Conservation (phyloP, 2,329 filamentous ascomycete genomes). For the Exophiala lecanii-corni region DNA sequence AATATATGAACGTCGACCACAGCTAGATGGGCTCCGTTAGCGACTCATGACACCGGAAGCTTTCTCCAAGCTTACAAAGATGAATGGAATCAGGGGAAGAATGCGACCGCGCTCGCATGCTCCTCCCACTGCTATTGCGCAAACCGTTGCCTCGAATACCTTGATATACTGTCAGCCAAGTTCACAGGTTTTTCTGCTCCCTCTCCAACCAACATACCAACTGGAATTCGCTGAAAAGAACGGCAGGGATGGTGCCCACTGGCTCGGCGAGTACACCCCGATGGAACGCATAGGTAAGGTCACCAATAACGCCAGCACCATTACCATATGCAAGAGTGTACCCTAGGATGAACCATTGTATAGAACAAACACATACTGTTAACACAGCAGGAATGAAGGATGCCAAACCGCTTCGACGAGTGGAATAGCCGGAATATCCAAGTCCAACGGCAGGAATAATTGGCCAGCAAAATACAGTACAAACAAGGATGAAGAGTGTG, state of each 20-base stretch:
- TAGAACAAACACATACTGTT: constrained; percentile 45
- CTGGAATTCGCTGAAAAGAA: constrained; percentile 50
- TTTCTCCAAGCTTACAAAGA: constrained; percentile 32
- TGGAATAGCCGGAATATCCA: constrained; percentile 48
- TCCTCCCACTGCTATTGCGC: constrained; percentile 48
- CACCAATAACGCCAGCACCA: constrained; percentile 42
- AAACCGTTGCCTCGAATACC: constrained; percentile 46
- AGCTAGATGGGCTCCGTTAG: constrained; percentile 31
- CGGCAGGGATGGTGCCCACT: constrained; percentile 47
- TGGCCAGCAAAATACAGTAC: constrained; percentile 49
- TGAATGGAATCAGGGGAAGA: constrained; percentile 45
- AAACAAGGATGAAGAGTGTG: constrained; percentile 49
- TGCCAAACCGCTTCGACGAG: constrained; percentile 44
- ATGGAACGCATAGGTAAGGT: constrained; percentile 45
- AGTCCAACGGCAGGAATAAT: constrained; percentile 51
- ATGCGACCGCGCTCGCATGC: constrained; percentile 46
- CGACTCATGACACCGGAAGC: background rate
- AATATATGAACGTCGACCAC: constrained; percentile 68
- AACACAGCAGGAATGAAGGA: constrained; percentile 47
- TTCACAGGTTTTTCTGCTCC: too few relatives aligned
- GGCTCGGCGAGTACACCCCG: constrained; percentile 44
- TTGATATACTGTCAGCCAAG: background rate
- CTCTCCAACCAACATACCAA: constrained; percentile 31
- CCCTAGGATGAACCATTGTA: constrained; percentile 49
- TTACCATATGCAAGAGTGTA: constrained; percentile 49